Base-by-base conservation (phyloP, 169 alveolate genomes). In the Plasmodium gonderi region DNA sequence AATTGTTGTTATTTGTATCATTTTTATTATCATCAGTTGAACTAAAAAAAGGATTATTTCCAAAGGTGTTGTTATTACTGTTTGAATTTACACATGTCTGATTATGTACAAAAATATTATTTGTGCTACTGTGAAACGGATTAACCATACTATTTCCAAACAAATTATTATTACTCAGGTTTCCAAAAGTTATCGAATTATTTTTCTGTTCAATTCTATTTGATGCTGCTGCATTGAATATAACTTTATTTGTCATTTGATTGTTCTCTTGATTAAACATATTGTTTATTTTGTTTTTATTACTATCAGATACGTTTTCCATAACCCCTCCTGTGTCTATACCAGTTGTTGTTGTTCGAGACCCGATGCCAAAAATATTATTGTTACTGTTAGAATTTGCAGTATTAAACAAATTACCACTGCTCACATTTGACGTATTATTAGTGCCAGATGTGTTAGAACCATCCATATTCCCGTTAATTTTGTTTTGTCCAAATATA, bases 401-500 rank as follows among this genome's bases (percentile, higher is more conserved):
- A 0, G 29, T 23, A 4, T 45, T 38, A 36, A 74, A 74, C 33
- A 75, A 6, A 4, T 74, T 26, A 74, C 23, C 45, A 45, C 26
- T 26, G 17, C 72, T 33, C 33, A 54, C 3, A 54, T 3, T n/a
- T 11, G 72, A 33, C 9, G 72, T 14, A 54, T 14, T 8, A 8
- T 74, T 12, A 23, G 72, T 31, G 23, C 72, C 44, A 29, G 75
- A 42, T 40, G 49, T 17, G 26, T 42, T 36, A 14, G 45, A n/a
- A 54, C 29, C 23, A 64, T 11, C 23, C 67, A 44, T 64, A 6
- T 38, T 67, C 40, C 29, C 23, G 38, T 11, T 20, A 51, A 17
- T 87, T 1, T 54, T 76, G 64, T 87, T 74, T 36, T 87, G 93
- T 3, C 93, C 93, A 74, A 87, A 87, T 40, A 87, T 87, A 6